These are phyloP conservation scores for Rhizoctonia solani DNA, from an alignment of 1,284 basidiomycete genomes.

Conservation along the genomic window DNA sequence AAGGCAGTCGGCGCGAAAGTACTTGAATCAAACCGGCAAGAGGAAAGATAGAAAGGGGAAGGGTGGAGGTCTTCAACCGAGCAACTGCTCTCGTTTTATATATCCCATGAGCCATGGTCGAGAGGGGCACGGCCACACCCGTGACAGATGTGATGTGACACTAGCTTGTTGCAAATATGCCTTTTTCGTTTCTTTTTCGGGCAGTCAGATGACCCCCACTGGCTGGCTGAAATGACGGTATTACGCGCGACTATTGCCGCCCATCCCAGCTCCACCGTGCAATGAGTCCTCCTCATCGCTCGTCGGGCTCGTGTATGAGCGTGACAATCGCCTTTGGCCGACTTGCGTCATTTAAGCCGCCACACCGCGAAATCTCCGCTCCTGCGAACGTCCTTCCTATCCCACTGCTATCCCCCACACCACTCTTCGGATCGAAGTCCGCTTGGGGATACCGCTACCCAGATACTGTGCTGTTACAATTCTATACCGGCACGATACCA, in stretches of 20 bases:
- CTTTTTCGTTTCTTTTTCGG: neutral
- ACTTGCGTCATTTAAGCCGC: conserved; percentile 30
- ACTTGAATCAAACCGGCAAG: too few relatives aligned
- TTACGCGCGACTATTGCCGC: too few relatives aligned
- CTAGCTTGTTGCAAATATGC: neutral
- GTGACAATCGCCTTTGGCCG: too few relatives aligned
- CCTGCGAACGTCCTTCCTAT: neutral
- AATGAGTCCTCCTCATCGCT: neutral
- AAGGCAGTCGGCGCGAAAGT: too few relatives aligned
- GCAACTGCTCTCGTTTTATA: too few relatives aligned
- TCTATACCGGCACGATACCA: neutral
- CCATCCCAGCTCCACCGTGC: too few relatives aligned
- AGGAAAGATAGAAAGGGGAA: too few relatives aligned
- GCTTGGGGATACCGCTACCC: neutral
- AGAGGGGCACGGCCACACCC: neutral
- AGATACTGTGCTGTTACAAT: neutral
- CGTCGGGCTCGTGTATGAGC: neutral
- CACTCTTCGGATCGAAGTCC: neutral
- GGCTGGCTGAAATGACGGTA: too few relatives aligned
- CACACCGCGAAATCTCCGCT: conserved; percentile 21
- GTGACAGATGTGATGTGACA: neutral
- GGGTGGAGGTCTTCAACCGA: too few relatives aligned
- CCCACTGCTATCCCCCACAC: neutral
- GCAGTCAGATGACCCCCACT: too few relatives aligned
- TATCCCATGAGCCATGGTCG: conserved; percentile 19